These are phyloP conservation scores for Cladorrhinum sp. DNA, from an alignment of 2,329 filamentous ascomycete genomes.

Conservation along the genomic window DNA sequence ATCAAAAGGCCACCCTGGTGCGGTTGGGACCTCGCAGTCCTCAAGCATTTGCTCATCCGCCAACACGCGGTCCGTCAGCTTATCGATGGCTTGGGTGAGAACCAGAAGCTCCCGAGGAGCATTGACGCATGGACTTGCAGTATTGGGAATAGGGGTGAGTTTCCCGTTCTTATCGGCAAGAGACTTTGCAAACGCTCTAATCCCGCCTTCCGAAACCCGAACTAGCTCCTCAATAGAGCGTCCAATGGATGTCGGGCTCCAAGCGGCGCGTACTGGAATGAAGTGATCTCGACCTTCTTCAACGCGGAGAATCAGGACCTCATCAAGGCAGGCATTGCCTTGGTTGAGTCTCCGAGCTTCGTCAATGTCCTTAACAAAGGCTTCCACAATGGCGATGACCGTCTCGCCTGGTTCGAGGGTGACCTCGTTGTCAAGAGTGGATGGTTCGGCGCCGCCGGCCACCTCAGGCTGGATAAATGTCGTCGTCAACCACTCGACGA, in stretches of 20 bases:
- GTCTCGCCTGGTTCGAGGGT: slow-evolving; percentile 84
- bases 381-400: slow-evolving; percentile 64
- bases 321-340: slow-evolving; percentile 64
- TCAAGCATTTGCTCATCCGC: slow-evolving; percentile 63
- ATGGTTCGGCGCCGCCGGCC: slow-evolving; percentile 30
- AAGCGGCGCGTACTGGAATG: slow-evolving; percentile 72
- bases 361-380: slow-evolving; percentile 61
- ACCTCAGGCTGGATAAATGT: slow-evolving; percentile 55
- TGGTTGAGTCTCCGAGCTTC: slow-evolving; percentile 71
- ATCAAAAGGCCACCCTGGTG: slow-evolving; percentile 61
- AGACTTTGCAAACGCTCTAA: slow-evolving; percentile 50
- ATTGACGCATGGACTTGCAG: slow-evolving; percentile 65
- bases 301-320: slow-evolving; percentile 83
- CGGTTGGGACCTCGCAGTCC: slow-evolving; percentile 48
- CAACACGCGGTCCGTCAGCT: slow-evolving; percentile 52
- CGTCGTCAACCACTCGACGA: slow-evolving; percentile 68
- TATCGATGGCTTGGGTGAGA: slow-evolving; percentile 75
- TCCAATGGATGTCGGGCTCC: slow-evolving; percentile 80
- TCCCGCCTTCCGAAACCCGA: slow-evolving; percentile 72
- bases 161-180: slow-evolving; percentile 32
- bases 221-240: slow-evolving; percentile 87
- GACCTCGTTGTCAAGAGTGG: slow-evolving; percentile 47
- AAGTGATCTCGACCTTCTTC: slow-evolving; percentile 87
- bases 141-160: slow-evolving; percentile 51
- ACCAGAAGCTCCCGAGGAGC: slow-evolving; percentile 87